phyloP scores from a whole-genome alignment of 108 stramenopile species.

The Cylindrotheca closterium region DNA sequence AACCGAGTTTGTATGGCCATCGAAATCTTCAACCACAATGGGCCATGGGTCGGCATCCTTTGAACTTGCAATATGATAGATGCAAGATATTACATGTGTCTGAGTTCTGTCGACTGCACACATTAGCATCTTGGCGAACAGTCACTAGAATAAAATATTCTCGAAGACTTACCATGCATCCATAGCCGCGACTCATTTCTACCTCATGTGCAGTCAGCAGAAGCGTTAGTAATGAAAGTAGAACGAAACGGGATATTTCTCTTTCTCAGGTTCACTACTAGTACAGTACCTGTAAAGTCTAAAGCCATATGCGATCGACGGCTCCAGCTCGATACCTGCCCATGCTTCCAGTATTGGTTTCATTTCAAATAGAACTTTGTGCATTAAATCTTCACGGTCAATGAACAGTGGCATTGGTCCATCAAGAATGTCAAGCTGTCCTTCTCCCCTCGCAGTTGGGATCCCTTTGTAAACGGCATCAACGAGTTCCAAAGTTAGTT shows the following conservation, averaged over 20 bases:
- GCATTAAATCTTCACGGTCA: conserved; percentile 37
- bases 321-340: conserved; percentile 48
- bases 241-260: too few species aligned
- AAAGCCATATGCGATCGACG: conserved; percentile 66
- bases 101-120: conserved; percentile 61
- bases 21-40: conserved; percentile 46
- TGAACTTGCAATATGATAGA: conserved; percentile 79
- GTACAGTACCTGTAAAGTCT: conserved; percentile 47
- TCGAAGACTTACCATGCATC: not conserved
- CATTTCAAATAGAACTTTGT: conserved; percentile 38
- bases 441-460: conserved; percentile 24
- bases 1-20: conserved; percentile 27
- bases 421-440: conserved; percentile 39
- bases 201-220: too few species aligned
- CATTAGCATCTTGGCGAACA: not conserved
- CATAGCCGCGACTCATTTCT: conserved; percentile 14
- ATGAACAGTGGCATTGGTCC: conserved; percentile 41
- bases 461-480: conserved; percentile 33
- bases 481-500: conserved; percentile 36
- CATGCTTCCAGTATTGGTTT: conserved; percentile 69
- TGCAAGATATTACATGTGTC: conserved; percentile 84
- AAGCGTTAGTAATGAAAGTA: too few species aligned
- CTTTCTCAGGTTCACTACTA: not conserved
- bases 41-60: conserved; percentile 83
- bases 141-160: not conserved